phyloP scores from a whole-genome alignment of 192 early-diverging fungal genomes.

The Geosiphon pyriformis region DNA sequence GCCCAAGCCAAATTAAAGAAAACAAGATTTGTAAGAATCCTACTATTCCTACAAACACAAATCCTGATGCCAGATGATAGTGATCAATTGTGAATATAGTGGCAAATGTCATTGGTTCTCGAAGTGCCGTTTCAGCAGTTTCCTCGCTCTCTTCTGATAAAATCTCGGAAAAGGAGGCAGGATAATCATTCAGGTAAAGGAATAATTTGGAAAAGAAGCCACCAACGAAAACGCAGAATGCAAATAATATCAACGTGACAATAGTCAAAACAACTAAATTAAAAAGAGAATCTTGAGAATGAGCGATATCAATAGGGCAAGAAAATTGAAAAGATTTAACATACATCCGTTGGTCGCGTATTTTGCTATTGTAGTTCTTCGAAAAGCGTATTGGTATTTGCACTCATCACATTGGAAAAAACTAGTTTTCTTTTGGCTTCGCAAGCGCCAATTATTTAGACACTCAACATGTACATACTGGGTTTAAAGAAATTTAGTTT shows the following conservation, averaged over 20 bases:
- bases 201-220: slow-evolving; percentile 26
- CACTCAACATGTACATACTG: slow-evolving; percentile 47
- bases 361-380: slow-evolving; percentile 45
- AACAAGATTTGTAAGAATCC: slow-evolving; percentile 40
- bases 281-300: slow-evolving; percentile 2
- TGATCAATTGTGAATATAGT: slow-evolving; percentile 38
- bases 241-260: slow-evolving; percentile 24
- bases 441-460: slow-evolving; percentile 50
- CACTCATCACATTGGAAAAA: slow-evolving; percentile 59
- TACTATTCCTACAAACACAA: slow-evolving; percentile 38
- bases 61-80: slow-evolving; percentile 35
- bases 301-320: slow-evolving; percentile 23
- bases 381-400: slow-evolving; percentile 50
- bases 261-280: slow-evolving; percentile 26
- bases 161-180: slow-evolving; percentile 25
- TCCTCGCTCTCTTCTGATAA: slow-evolving; percentile 3
- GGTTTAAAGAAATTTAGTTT: not conserved
- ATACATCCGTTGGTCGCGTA: slow-evolving; percentile 45
- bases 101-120: slow-evolving; percentile 31
- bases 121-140: slow-evolving; percentile 20
- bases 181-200: slow-evolving; percentile 15
- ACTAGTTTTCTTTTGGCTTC: slow-evolving; percentile 45
- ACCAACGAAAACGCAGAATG: slow-evolving; percentile 26
- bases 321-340: slow-evolving; percentile 28
- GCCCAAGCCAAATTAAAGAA: slow-evolving; percentile 35